phyloP scores from a whole-genome alignment of 208 protist species.

The Crithidia expoeki region DNA sequence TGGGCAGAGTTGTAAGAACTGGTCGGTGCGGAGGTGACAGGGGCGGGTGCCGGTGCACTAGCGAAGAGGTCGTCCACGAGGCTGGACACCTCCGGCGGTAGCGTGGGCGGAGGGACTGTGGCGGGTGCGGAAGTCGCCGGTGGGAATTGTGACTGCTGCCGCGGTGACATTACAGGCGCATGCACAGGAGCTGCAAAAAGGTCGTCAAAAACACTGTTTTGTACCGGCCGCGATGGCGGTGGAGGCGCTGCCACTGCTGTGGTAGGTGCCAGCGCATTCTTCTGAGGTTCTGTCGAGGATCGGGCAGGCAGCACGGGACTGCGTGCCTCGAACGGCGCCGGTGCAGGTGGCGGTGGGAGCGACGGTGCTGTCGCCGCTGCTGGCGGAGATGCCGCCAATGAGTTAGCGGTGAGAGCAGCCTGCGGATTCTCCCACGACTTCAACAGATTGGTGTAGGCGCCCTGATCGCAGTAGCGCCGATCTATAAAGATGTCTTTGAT shows the following conservation, averaged over 20 bases:
- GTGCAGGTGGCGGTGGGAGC: neutral
- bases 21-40: neutral
- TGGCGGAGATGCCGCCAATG: constrained; percentile 1
- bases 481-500: constrained; percentile 39
- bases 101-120: neutral
- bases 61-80: constrained; percentile 40
- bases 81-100: constrained; percentile 14
- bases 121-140: neutral
- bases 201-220: constrained; percentile 53
- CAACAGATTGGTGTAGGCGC: constrained; percentile 42
- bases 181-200: constrained; percentile 49
- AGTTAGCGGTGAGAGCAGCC: constrained; percentile 6
- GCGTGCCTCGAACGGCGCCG: neutral
- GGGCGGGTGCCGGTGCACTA: constrained; percentile 1
- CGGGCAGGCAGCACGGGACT: neutral
- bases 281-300: neutral
- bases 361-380: neutral
- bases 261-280: neutral
- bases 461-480: constrained; percentile 39
- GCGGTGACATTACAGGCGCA: constrained; percentile 11
- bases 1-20: constrained; percentile 6
- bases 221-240: constrained; percentile 10
- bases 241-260: neutral
- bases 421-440: constrained; percentile 25
- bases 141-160: neutral